phyloP scores from a whole-genome alignment of 2,329 filamentous ascomycete genomes.

The Alternaria ethzedia region DNA sequence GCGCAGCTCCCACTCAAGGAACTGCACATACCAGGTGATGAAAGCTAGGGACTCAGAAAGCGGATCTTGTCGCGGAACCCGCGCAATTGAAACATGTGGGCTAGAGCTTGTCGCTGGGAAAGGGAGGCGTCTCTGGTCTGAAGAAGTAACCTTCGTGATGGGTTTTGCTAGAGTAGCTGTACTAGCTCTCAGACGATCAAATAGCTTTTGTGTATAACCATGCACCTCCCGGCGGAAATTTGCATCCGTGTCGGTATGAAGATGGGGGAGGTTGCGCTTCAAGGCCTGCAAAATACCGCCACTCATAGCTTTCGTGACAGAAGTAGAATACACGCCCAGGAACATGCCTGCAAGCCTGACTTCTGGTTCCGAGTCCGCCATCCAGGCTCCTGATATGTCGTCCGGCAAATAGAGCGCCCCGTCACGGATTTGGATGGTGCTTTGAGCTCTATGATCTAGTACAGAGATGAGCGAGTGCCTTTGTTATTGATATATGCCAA shows the following conservation, averaged over 20 bases:
- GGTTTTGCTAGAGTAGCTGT: constrained; percentile 40
- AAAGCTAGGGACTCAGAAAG: constrained; percentile 67
- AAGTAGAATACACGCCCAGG: constrained; percentile 76
- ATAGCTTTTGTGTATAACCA: constrained; percentile 75
- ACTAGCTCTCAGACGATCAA: constrained; percentile 67
- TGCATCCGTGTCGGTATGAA: constrained; percentile 84
- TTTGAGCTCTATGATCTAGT: constrained; percentile 32
- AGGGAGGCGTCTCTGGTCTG: constrained; percentile 15
- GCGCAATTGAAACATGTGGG: background rate
- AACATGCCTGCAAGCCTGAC: constrained; percentile 83
- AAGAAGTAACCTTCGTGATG: constrained; percentile 9
- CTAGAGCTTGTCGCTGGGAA: constrained; percentile 22
- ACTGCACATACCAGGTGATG: constrained; percentile 74
- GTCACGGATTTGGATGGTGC: constrained; percentile 32
- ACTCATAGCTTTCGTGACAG: constrained; percentile 76
- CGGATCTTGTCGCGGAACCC: constrained; percentile 13
- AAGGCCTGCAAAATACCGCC: constrained; percentile 67
- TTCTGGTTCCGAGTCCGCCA: constrained; percentile 45
- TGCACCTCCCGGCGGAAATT: constrained; percentile 84
- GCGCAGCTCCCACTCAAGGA: constrained; percentile 75
- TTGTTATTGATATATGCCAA: background rate
- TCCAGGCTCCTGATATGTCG: constrained; percentile 45
- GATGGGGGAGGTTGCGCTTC: constrained; percentile 68
- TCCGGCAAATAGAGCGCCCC: constrained; percentile 62
- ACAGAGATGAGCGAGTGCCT: background rate